A percentile compares a stretch with the other conserved stretches of the same genome.
Evolutionary conservation across 2,329 filamentous ascomycete genomes (phyloP).

Genomic region (Diaporthe batatas): DNA sequence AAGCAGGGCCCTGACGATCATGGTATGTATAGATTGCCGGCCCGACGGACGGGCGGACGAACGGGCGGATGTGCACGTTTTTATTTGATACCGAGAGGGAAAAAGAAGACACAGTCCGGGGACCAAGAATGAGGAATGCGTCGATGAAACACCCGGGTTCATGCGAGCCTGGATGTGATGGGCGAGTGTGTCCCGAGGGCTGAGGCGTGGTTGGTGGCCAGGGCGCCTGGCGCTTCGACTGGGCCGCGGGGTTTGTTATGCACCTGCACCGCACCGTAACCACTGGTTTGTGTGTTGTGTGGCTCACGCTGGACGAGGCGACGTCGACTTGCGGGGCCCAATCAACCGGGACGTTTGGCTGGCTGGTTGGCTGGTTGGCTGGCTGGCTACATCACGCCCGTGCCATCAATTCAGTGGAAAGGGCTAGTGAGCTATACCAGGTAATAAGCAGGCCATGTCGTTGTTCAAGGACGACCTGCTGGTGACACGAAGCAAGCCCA

Average conservation of each 20-base stretch:
- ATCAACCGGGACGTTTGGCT: too few relatives aligned
- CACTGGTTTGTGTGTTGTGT: neutral
- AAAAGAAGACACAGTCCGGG: too few relatives aligned
- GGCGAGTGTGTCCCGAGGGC: too few relatives aligned
- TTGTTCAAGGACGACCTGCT: neutral
- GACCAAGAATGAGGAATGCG: too few relatives aligned
- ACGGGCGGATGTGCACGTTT: neutral
- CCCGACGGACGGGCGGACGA: neutral
- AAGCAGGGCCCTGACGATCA: conserved; percentile 38
- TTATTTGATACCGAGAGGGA: neutral
- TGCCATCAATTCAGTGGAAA: too few relatives aligned
- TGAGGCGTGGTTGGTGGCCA: too few relatives aligned
- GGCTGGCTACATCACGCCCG: too few relatives aligned
- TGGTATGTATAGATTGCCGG: neutral
- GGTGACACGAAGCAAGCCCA: neutral
- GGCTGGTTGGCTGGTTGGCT: too few relatives aligned
- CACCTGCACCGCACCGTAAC: neutral
- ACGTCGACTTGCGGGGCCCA: too few relatives aligned
- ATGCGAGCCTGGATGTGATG: neutral
- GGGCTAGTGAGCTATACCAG: too few relatives aligned
- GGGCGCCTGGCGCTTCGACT: neutral
- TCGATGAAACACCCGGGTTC: conserved; percentile 26
- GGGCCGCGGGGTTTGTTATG: conserved; percentile 21
- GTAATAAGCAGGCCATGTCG: neutral
- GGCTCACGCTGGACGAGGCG: too few relatives aligned